Evolutionary conservation across 2,329 filamentous ascomycete species (phyloP).

Genomic region (Ceratocystiopsis minuta): DNA sequence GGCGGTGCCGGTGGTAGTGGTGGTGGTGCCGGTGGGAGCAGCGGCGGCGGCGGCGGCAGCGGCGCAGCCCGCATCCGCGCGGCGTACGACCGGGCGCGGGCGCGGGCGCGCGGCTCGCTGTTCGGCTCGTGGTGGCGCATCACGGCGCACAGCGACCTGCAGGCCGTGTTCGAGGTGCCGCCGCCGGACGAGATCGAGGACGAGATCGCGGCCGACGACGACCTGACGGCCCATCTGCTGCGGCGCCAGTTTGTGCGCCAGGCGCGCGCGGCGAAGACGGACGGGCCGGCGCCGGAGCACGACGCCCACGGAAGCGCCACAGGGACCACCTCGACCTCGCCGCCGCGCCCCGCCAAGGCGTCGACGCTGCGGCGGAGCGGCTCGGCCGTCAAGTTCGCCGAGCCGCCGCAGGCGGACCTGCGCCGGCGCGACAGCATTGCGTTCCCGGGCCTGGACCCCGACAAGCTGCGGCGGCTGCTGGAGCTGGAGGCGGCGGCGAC

Average conservation of each 20-base stretch:
- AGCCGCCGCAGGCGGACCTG: not conserved
- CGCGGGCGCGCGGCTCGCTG: conserved; percentile 23
- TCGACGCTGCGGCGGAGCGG: not conserved
- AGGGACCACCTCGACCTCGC: no score
- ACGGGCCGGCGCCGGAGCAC: not conserved
- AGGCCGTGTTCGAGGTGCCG: conserved; percentile 54
- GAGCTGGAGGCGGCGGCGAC: conserved; percentile 23
- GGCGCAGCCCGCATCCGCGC: conserved; percentile 2
- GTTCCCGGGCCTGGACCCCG: conserved; percentile 29
- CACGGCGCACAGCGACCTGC: conserved; percentile 52
- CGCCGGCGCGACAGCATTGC: conserved; percentile 35
- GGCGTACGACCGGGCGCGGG: not conserved
- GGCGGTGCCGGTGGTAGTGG: no score
- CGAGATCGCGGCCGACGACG: conserved; percentile 40
- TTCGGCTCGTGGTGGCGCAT: conserved; percentile 53
- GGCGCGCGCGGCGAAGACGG: not conserved
- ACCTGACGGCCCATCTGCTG: conserved; percentile 39
- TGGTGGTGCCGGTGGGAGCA: no score
- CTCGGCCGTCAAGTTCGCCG: conserved; percentile 7
- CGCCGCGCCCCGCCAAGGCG: not conserved
- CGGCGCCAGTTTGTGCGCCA: conserved; percentile 35
- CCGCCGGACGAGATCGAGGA: conserved; percentile 42
- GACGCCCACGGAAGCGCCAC: not conserved
- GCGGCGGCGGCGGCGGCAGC: not conserved
- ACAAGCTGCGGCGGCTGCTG: conserved; percentile 32